Evolutionary conservation across 257 asterid species (phyloP).

Genomic region (Solanum pimpinellifolium): DNA sequence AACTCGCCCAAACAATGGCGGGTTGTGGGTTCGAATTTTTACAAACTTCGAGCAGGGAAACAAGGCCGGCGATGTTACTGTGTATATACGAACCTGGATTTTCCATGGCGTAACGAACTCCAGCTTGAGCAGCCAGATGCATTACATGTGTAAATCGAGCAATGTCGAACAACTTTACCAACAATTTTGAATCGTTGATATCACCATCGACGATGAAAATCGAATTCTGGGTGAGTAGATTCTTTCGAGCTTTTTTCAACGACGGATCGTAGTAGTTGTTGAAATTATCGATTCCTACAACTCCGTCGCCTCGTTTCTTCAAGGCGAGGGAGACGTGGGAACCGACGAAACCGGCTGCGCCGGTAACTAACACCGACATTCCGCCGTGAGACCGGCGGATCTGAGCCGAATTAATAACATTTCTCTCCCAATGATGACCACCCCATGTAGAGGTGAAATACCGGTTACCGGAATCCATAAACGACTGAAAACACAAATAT

Average conservation of each 20-base stretch:
- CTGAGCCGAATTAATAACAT: conserved; percentile 42
- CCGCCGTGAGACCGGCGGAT: conserved; percentile 60
- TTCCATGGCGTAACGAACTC: conserved; percentile 70
- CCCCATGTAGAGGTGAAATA: conserved; percentile 26
- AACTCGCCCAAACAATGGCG: conserved; percentile 71
- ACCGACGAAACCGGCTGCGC: conserved; percentile 85
- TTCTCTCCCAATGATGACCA: conserved; percentile 50
- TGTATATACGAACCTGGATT: conserved; percentile 63
- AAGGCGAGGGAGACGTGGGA: conserved; percentile 54
- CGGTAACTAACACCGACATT: conserved; percentile 60
- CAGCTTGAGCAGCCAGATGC: conserved; percentile 90
- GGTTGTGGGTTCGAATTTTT: conserved; percentile 52
- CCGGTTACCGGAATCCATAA: conserved; percentile 38
- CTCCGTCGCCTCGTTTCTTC: conserved; percentile 82
- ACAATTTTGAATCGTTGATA: conserved; percentile 42
- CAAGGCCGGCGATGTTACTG: conserved; percentile 70
- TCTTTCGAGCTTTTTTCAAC: conserved; percentile 31
- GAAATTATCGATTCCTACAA: conserved; percentile 69
- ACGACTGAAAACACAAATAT: conserved; percentile 56
- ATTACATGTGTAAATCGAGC: conserved; percentile 53
- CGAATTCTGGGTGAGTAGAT: neutral
- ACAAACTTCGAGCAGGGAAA: conserved; percentile 56
- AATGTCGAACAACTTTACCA: conserved; percentile 42
- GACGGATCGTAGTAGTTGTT: conserved; percentile 52
- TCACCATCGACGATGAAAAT: conserved; percentile 45